Conservation (phyloP, 2,329 filamentous ascomycete species). For the Nigrospora osmanthi region DNA sequence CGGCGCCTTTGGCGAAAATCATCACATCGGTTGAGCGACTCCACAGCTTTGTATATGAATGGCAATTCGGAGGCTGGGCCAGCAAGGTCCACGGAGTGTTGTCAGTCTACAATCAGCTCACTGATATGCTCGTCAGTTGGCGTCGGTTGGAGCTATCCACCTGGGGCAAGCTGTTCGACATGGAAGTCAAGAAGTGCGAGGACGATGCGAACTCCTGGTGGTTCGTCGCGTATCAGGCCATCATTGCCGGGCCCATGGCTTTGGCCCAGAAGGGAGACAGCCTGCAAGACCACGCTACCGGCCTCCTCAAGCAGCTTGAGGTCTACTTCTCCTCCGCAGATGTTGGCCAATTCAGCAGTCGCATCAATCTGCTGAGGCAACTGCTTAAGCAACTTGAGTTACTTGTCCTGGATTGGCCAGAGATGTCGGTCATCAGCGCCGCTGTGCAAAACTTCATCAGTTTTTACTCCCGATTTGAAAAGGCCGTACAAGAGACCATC, state of each 20-base stretch:
- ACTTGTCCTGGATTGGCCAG: slow-evolving; percentile 50
- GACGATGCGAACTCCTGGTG: slow-evolving; percentile 86
- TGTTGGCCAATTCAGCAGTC: slow-evolving; percentile 69
- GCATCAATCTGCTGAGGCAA: slow-evolving; percentile 63
- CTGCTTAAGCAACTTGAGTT: slow-evolving; percentile 58
- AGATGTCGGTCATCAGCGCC: slow-evolving; percentile 49
- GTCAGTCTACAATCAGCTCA: slow-evolving; percentile 67
- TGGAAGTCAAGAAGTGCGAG: slow-evolving; percentile 68
- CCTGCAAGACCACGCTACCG: slow-evolving; percentile 55
- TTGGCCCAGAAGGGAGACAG: slow-evolving; percentile 52
- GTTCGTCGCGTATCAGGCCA: slow-evolving; percentile 89
- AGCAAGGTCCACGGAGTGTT: slow-evolving; percentile 69
- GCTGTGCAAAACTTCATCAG: slow-evolving; percentile 70
- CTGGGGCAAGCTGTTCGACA: slow-evolving; percentile 82
- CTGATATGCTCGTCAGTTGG: slow-evolving; percentile 79
- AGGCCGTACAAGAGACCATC: slow-evolving; percentile 56
- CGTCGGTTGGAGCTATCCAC: slow-evolving; percentile 84
- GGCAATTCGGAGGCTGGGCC: slow-evolving; percentile 81
- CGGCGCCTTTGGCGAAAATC: slow-evolving; percentile 78
- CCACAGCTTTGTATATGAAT: slow-evolving; percentile 79
- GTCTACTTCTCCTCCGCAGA: slow-evolving; percentile 73
- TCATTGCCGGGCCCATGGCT: slow-evolving; percentile 67
- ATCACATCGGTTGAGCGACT: slow-evolving; percentile 83
- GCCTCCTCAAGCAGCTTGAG: slow-evolving; percentile 68
- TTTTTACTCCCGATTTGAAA: slow-evolving; percentile 67